phyloP scores from a whole-genome alignment of 768 basidiomycete genomes.

The Neoboletus magnificus region DNA sequence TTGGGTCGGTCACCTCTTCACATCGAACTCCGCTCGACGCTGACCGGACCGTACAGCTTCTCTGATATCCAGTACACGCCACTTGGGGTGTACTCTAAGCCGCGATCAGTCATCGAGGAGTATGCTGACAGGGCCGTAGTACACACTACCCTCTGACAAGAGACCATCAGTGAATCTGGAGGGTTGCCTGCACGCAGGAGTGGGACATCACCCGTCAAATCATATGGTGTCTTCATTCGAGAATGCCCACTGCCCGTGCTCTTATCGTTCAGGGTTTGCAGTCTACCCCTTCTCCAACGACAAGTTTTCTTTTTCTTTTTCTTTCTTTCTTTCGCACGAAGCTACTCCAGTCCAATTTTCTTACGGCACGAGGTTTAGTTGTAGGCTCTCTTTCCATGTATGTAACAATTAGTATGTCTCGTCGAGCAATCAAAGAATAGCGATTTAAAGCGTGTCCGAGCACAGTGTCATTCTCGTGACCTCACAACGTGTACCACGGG shows the following conservation, averaged over 20 bases:
- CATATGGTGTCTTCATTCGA: background rate
- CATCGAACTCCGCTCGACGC: background rate
- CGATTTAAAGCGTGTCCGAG: background rate
- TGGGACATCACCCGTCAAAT: background rate
- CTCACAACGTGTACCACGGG: too few species aligned
- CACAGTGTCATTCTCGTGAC: too few species aligned
- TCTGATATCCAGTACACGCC: constrained; percentile 35
- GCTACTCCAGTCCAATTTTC: background rate
- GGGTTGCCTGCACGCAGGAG: background rate
- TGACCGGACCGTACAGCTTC: constrained; percentile 22
- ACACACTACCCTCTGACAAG: background rate
- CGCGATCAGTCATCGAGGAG: constrained; percentile 47
- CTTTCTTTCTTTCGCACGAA: background rate
- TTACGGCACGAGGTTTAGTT: background rate
- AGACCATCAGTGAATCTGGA: constrained; percentile 3
- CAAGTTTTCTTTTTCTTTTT: background rate
- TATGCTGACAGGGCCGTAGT: constrained; percentile 22
- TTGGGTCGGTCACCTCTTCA: constrained; percentile 38
- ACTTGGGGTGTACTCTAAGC: constrained; percentile 40
- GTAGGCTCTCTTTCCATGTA: background rate
- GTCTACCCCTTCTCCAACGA: background rate
- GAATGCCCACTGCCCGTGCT: constrained; percentile 5
- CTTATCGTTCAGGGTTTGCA: background rate
- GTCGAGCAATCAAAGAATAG: background rate
- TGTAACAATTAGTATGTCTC: background rate